Base-by-base conservation (phyloP, 352 stramenopile genomes). In the Phytophthora crassamura region DNA sequence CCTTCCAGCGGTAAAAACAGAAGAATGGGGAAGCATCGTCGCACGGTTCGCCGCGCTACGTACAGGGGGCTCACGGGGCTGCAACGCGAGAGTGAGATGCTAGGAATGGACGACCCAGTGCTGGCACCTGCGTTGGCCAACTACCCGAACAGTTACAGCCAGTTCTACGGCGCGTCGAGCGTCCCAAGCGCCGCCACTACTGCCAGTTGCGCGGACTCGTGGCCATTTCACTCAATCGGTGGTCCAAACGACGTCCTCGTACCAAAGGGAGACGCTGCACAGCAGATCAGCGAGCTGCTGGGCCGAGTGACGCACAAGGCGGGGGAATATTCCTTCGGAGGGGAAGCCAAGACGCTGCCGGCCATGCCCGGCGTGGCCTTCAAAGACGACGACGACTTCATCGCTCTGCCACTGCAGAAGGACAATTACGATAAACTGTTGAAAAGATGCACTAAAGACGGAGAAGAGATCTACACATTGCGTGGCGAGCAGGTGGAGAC, bases 161-260 rank as follows among this genome's bases (percentile, higher is more conserved):
- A 7, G n/a, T 4, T 40, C 46, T 40, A 40, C 30, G 33, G 20
- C 6, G 15, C 35, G 12, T 10, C 14, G 14, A 6, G 15, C 20
- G 18, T 22, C 34, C 4, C 35, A 8, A 32, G 28, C 14, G 35
- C 16, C 22, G 34, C 4, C 7, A 39, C 43, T 46, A 9, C 41
- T n/a, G 18, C 8, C 41, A 32, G 8, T 47, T 12, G 18, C 10
- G 41, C 41, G 9, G 41, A 47, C 30, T 47, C 41, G 9, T 59
- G 51, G 51, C 51, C 60, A 15, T 68, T 68, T 39, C 14, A 47
- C n/a, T 40, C n/a, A n/a, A 47, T 68, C 25, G 60, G 51, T 14
- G 35, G 25, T 2, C 60, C 60, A 8, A 25, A 63, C 18, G 60
- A 64, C 30, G 52, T 64, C n/a, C 52, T 64, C 36, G 18, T 54